Evolutionary conservation across 306 rosid species (phyloP).

Genomic region (Medicago truncatula): DNA sequence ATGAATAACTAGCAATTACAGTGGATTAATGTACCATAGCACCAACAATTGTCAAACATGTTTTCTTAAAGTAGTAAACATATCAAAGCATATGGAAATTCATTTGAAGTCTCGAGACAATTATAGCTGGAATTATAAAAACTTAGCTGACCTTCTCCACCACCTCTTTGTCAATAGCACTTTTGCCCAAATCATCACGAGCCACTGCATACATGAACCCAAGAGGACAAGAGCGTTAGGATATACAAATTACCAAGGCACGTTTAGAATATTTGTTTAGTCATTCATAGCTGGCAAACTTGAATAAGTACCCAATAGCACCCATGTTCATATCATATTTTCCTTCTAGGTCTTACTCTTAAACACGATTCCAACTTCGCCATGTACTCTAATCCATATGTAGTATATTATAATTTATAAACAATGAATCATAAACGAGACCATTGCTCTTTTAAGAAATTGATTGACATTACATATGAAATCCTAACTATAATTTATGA

Average conservation of each 20-base stretch:
- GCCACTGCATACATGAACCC: constrained; percentile 63
- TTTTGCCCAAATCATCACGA: constrained; percentile 65
- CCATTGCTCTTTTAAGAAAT: constrained; percentile 7
- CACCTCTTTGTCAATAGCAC: constrained; percentile 76
- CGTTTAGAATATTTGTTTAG: constrained; percentile 34
- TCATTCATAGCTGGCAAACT: constrained; percentile 15
- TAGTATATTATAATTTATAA: background rate
- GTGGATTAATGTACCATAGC: background rate
- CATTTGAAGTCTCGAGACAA: constrained; percentile 16
- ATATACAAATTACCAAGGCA: constrained; percentile 16
- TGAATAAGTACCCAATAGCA: background rate
- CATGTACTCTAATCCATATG: background rate
- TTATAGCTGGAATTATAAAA: constrained; percentile 25
- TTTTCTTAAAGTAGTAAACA: constrained; percentile 31
- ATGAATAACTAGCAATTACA: constrained; percentile 14
- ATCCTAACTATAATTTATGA: constrained; percentile 13
- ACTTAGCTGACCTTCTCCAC: constrained; percentile 78
- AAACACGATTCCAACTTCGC: background rate
- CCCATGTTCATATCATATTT: constrained; percentile 33
- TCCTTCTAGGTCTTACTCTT: constrained; percentile 23
- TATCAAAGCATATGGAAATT: constrained; percentile 35
- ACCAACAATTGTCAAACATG: constrained; percentile 19
- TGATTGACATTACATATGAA: constrained; percentile 18
- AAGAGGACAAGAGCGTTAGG: constrained; percentile 36
- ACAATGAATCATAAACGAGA: background rate